Percentiles rank a stretch among this genome's conserved stretches.
Conservation (phyloP, 169 alveolate genomes). For the Plasmodium inui region DNA sequence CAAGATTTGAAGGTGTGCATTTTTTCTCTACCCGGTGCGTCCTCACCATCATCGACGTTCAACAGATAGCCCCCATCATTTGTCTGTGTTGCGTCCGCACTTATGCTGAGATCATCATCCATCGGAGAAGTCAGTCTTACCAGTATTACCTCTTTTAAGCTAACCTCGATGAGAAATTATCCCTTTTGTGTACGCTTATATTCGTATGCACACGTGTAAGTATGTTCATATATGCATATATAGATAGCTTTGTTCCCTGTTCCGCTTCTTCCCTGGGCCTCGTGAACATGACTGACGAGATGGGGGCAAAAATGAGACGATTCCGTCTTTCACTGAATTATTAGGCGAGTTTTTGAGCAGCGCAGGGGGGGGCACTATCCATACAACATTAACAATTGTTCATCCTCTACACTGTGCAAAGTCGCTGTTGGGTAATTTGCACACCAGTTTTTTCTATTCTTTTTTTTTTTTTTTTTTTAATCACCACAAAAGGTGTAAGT, state of each 20-base stretch:
- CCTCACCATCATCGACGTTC: background rate
- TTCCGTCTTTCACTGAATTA: background rate
- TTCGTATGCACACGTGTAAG: background rate
- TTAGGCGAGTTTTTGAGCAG: background rate
- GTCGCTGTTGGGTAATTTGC: background rate
- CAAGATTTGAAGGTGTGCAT: background rate
- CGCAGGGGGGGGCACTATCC: background rate
- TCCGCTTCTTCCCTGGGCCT: background rate
- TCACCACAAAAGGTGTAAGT: background rate
- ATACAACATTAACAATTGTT: background rate
- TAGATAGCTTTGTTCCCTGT: background rate
- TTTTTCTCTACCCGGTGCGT: background rate
- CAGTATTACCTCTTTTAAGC: no score
- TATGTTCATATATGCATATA: background rate
- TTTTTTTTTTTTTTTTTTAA: background rate
- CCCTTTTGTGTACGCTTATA: background rate
- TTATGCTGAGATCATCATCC: background rate
- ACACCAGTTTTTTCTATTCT: background rate
- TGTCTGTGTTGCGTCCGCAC: background rate
- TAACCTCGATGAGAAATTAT: background rate
- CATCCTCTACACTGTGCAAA: background rate
- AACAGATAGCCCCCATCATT: background rate
- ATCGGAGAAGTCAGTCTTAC: background rate
- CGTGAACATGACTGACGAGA: background rate
- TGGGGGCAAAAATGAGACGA: background rate